Conservation (phyloP, 352 stramenopile genomes). For the Globisporangium carolinianum region DNA sequence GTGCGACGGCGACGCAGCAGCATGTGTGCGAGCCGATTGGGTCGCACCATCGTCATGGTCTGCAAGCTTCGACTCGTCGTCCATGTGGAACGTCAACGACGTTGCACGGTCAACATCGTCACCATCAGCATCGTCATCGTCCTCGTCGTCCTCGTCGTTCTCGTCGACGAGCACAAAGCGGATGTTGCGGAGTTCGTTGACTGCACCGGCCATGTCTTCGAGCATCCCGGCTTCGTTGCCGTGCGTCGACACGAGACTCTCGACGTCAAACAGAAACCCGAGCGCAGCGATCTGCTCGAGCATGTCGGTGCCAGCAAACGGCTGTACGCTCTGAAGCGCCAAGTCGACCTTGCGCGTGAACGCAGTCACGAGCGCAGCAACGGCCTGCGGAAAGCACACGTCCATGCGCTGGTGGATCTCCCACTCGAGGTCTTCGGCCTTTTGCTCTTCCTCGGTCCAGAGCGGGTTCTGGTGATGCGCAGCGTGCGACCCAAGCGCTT, state of each 20-base stretch:
- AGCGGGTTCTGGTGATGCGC: constrained; percentile 60
- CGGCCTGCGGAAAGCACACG: constrained; percentile 75
- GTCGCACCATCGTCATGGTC: neutral
- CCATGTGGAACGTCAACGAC: constrained; percentile 52
- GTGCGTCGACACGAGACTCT: constrained; percentile 80
- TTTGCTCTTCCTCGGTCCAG: constrained; percentile 81
- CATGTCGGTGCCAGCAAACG: constrained; percentile 46
- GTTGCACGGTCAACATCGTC: constrained; percentile 20
- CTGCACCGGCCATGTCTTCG: constrained; percentile 77
- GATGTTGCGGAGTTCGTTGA: constrained; percentile 79
- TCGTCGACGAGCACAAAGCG: constrained; percentile 78
- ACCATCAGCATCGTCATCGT: constrained; percentile 41
- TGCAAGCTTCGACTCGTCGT: constrained; percentile 67
- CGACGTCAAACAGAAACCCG: constrained; percentile 78
- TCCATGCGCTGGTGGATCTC: constrained; percentile 79
- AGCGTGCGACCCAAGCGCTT: constrained; percentile 31
- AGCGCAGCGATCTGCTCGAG: constrained; percentile 73
- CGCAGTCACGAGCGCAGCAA: constrained; percentile 69
- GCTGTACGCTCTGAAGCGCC: constrained; percentile 45
- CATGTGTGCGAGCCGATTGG: no score
- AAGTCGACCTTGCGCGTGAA: constrained; percentile 81
- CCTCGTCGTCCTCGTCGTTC: constrained; percentile 39
- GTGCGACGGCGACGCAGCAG: constrained; percentile 8
- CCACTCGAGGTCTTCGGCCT: constrained; percentile 70
- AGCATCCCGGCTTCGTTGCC: constrained; percentile 87